Conservation (phyloP, 208 protist genomes). For the Leishmania major region DNA sequence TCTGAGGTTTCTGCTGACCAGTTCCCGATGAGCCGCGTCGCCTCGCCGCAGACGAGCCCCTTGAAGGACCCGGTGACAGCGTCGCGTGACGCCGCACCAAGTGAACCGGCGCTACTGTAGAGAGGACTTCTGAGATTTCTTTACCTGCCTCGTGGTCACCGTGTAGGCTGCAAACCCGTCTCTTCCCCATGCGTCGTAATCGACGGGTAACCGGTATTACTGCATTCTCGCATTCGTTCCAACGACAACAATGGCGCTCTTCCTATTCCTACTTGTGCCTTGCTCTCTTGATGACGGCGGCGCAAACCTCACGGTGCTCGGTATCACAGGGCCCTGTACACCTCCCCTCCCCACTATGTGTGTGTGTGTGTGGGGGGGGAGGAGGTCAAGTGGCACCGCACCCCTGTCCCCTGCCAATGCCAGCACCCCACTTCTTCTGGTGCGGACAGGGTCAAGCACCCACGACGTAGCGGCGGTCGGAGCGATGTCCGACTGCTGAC, state of each 20-base stretch:
- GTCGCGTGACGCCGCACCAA: not conserved
- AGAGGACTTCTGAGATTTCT: not conserved
- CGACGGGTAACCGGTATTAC: not conserved
- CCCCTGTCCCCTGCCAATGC: not conserved
- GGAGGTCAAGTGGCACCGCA: not conserved
- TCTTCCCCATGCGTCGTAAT: not conserved
- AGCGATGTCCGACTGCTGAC: not conserved
- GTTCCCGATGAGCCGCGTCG: conserved; percentile 11
- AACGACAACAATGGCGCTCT: not conserved
- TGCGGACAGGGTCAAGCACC: not conserved
- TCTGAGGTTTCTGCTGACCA: conserved; percentile 37
- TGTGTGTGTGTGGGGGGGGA: not conserved
- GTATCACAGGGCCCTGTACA: not conserved
- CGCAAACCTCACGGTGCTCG: not conserved
- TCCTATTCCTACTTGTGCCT: not conserved
- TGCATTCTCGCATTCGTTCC: not conserved
- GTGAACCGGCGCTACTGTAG: not conserved
- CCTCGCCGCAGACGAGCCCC: conserved; percentile 4
- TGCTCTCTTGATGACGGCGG: not conserved
- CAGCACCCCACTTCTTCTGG: not conserved
- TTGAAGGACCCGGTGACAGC: not conserved
- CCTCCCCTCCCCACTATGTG: not conserved
- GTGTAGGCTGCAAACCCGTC: not conserved
- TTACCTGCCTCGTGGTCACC: not conserved
- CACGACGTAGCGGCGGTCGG: not conserved